Conservation (phyloP, 2,329 filamentous ascomycete species). For the Nemania serpens region DNA sequence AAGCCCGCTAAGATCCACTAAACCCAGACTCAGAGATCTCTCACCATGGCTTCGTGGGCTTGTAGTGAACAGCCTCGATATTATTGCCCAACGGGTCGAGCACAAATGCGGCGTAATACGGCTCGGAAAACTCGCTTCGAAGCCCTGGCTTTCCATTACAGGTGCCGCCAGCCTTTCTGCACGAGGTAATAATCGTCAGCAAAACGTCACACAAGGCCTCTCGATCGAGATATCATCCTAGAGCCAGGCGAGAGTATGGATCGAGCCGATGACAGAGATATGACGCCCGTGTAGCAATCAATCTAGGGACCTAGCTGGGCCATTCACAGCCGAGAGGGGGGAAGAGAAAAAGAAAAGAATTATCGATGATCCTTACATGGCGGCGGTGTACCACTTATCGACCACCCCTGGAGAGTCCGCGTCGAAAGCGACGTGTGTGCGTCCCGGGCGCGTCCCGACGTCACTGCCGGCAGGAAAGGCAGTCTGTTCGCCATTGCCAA, state of each 20-base stretch:
- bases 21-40: neutral
- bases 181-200: constrained; percentile 6
- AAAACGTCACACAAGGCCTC: constrained; percentile 15
- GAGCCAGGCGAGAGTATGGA: neutral
- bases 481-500: constrained; percentile 26
- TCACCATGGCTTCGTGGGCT: constrained; percentile 10
- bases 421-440: constrained; percentile 29
- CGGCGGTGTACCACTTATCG: constrained; percentile 26
- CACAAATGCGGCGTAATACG: constrained; percentile 30
- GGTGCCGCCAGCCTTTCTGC: constrained; percentile 27
- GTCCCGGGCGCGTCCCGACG: constrained; percentile 16
- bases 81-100: constrained; percentile 30
- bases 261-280: constrained; percentile 18
- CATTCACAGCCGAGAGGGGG: neutral
- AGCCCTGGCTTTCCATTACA: constrained; percentile 28
- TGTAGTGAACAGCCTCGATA: constrained; percentile 27
- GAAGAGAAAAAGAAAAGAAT: neutral
- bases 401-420: constrained; percentile 18
- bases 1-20: neutral
- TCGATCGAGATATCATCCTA: neutral
- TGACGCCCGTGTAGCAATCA: constrained; percentile 10
- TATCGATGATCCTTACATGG: constrained; percentile 25
- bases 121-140: constrained; percentile 9
- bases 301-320: neutral
- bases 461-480: constrained; percentile 11